Evolutionary conservation across 2,329 filamentous ascomycete species (phyloP).

Genomic region (Samsoniella hepiali): DNA sequence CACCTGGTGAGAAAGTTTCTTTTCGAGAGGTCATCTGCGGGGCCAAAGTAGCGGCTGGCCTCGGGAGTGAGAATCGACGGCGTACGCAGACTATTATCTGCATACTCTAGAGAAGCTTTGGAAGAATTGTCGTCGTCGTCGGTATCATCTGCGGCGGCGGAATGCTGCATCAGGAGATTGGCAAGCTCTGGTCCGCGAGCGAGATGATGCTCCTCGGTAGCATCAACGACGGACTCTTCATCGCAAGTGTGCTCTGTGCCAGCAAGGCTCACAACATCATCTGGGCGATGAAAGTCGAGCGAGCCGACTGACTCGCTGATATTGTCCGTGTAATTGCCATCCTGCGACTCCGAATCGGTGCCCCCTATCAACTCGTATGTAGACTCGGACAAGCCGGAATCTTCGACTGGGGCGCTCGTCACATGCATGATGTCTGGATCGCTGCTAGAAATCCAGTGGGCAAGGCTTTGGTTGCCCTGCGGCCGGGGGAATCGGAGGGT

Average conservation of each 20-base stretch:
- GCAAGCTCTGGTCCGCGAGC: constrained; percentile 11
- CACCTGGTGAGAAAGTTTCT: not conserved
- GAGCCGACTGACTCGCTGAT: constrained; percentile 49
- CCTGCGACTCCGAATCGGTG: constrained; percentile 53
- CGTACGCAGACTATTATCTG: constrained; percentile 45
- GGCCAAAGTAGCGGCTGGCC: constrained; percentile 23
- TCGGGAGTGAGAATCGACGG: constrained; percentile 41
- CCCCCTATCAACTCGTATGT: constrained; percentile 55
- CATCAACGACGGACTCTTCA: constrained; percentile 39
- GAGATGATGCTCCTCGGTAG: constrained; percentile 27
- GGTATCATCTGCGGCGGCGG: not conserved
- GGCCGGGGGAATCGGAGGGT: constrained; percentile 56
- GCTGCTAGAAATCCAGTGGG: constrained; percentile 58
- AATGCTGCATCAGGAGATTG: not conserved
- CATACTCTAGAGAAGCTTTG: constrained; percentile 45
- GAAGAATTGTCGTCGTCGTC: constrained; percentile 28
- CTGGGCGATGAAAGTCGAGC: constrained; percentile 45
- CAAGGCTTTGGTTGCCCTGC: constrained; percentile 52
- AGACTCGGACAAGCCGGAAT: constrained; percentile 53
- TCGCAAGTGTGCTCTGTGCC: constrained; percentile 48
- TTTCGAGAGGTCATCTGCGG: not conserved
- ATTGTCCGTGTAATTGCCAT: constrained; percentile 46
- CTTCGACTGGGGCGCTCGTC: constrained; percentile 41
- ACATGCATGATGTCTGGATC: constrained; percentile 55
- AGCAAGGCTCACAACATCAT: constrained; percentile 51